A percentile compares a stretch with the other conserved stretches of the same genome.
Conservation (phyloP, 2,329 filamentous ascomycete genomes). For the Aschersonia sp. region DNA sequence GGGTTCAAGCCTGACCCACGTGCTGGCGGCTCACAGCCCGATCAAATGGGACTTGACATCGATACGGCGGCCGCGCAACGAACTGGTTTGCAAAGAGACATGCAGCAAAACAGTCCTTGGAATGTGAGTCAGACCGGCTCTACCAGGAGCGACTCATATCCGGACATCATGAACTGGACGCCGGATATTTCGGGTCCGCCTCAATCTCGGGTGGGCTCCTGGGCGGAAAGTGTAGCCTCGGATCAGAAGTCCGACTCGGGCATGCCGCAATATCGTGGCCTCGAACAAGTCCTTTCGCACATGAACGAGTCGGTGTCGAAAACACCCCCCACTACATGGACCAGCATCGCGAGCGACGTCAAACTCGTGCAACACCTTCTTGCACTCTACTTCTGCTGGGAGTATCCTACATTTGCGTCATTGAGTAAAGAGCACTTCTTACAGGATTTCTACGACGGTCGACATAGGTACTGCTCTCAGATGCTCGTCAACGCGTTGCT, state of each 20-base stretch:
- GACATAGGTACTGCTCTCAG: constrained; percentile 51
- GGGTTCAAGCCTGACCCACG: constrained; percentile 14
- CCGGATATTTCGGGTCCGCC: constrained; percentile 22
- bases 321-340: constrained; percentile 38
- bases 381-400: constrained; percentile 59
- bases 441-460: constrained; percentile 46
- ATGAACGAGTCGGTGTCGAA: constrained; percentile 27
- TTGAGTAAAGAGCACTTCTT: constrained; percentile 60
- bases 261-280: constrained; percentile 20
- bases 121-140: constrained; percentile 31
- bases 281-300: constrained; percentile 34
- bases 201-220: constrained; percentile 32
- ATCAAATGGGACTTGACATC: constrained; percentile 14
- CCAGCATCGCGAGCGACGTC: constrained; percentile 41
- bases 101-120: constrained; percentile 33
- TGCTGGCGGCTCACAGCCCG: constrained; percentile 1
- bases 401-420: constrained; percentile 61
- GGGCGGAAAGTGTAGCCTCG: constrained; percentile 29
- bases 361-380: constrained; percentile 48
- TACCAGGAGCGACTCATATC: constrained; percentile 30
- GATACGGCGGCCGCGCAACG: constrained; percentile 14
- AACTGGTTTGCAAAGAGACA: constrained; percentile 19
- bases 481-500: constrained; percentile 52
- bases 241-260: constrained; percentile 16
- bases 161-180: constrained; percentile 31